phyloP scores from a whole-genome alignment of 1,284 basidiomycete genomes.

The Schizophyllum amplum region DNA sequence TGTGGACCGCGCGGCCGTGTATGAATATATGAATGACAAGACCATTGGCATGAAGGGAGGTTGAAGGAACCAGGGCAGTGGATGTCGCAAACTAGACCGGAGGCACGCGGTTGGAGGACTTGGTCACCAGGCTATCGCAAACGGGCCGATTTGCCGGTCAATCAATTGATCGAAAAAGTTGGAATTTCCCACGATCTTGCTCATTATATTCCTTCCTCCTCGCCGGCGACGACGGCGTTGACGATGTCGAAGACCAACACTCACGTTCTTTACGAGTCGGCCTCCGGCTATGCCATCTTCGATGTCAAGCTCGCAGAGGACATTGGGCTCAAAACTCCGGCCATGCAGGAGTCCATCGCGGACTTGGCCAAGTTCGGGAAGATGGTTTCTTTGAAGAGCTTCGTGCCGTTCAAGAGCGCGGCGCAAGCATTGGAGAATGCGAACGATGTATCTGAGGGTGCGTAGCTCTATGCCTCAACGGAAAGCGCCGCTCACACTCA shows the following conservation, averaged over 20 bases:
- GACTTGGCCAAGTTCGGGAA: slow-evolving; percentile 90
- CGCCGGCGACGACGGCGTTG: background rate
- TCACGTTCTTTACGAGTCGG: slow-evolving; percentile 91
- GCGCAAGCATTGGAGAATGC: slow-evolving; percentile 95
- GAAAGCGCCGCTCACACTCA: background rate
- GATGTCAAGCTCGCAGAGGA: slow-evolving; percentile 86
- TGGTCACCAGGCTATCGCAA: no score
- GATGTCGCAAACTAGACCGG: no score
- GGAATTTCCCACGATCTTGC: background rate
- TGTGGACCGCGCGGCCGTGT: no score
- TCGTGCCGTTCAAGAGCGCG: slow-evolving; percentile 92
- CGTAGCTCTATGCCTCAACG: slow-evolving; percentile 14
- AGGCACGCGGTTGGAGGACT: no score
- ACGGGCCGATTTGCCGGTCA: no score
- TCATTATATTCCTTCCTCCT: background rate
- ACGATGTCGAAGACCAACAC: slow-evolving; percentile 25
- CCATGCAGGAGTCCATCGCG: slow-evolving; percentile 80
- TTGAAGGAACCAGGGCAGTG: no score
- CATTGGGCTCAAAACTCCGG: slow-evolving; percentile 77
- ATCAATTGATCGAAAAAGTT: background rate
- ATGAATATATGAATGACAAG: no score
- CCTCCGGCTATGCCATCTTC: slow-evolving; percentile 95
- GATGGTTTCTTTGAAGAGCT: slow-evolving; percentile 90
- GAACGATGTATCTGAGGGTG: slow-evolving; percentile 96
- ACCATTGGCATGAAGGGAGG: no score